These are phyloP conservation scores for Phallus indusiatus DNA, from an alignment of 768 basidiomycete species.

Conservation along the genomic window DNA sequence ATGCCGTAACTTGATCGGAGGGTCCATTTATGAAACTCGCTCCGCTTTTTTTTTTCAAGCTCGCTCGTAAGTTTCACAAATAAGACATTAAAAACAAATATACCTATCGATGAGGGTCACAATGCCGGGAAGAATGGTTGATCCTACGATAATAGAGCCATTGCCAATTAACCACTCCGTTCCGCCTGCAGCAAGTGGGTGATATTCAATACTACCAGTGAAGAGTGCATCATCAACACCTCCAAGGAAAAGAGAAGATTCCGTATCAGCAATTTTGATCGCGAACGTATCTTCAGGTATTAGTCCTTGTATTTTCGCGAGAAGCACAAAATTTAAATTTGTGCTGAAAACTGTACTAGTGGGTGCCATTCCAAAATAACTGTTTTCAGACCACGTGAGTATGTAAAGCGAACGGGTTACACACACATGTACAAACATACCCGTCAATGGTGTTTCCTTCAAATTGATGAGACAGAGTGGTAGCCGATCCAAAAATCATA, in stretches of 20 bases:
- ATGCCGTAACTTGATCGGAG: constrained; percentile 10
- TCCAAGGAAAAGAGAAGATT: constrained; percentile 26
- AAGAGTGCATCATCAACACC: constrained; percentile 25
- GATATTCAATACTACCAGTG: constrained; percentile 23
- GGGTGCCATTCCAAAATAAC: constrained; percentile 14
- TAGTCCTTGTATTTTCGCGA: too few species aligned
- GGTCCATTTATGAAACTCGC: constrained; percentile 19
- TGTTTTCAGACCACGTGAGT: neutral
- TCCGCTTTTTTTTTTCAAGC: constrained; percentile 14
- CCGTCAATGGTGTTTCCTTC: constrained; percentile 16
- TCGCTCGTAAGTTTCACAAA: neutral
- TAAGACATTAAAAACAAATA: neutral
- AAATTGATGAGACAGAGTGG: constrained; percentile 14
- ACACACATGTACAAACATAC: constrained; percentile 5
- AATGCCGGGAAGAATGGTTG: constrained; percentile 7
- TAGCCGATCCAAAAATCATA: constrained; percentile 22
- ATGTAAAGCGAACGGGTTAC: too few species aligned
- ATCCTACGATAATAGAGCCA: constrained; percentile 11
- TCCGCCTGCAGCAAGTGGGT: constrained; percentile 16
- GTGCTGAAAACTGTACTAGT: constrained; percentile 17
- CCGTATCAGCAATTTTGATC: constrained; percentile 20
- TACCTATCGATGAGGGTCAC: constrained; percentile 26
- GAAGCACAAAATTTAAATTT: too few species aligned
- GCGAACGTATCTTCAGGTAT: constrained; percentile 16
- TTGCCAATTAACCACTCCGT: constrained; percentile 18